phyloP scores from a whole-genome alignment of 306 rosid genomes.

The Vigna nakashimae region DNA sequence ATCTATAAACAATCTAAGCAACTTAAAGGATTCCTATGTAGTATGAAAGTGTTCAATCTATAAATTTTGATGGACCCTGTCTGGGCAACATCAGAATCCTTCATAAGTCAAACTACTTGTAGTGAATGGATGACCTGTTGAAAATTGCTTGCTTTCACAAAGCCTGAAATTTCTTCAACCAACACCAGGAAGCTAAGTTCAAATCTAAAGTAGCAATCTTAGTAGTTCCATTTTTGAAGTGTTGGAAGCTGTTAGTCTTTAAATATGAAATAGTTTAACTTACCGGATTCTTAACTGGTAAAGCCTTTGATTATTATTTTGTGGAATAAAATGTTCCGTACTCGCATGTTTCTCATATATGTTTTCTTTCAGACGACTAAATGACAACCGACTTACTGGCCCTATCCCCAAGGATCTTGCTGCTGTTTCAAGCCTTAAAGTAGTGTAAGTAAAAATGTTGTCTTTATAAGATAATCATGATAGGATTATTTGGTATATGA shows the following conservation, averaged over 20 bases:
- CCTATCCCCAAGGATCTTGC: slow-evolving; percentile 81
- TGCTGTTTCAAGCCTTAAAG: slow-evolving; percentile 86
- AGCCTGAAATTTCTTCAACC: too few species aligned
- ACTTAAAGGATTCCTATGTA: background rate
- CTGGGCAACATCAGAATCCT: background rate
- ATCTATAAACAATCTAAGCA: background rate
- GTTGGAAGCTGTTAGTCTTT: slow-evolving; percentile 24
- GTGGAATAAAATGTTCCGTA: slow-evolving; percentile 24
- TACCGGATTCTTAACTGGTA: background rate
- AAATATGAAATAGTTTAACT: background rate
- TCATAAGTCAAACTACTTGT: background rate
- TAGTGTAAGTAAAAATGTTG: slow-evolving; percentile 70
- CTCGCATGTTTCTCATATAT: slow-evolving; percentile 34
- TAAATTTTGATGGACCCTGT: background rate
- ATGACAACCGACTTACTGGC: slow-evolving; percentile 80
- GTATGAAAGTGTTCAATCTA: background rate
- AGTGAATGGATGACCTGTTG: slow-evolving; percentile 7
- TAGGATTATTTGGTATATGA: background rate
- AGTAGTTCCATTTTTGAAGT: slow-evolving; percentile 10
- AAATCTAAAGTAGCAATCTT: slow-evolving; percentile 15
- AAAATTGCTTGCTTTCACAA: background rate
- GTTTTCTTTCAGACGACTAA: slow-evolving; percentile 72
- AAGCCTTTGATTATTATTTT: background rate
- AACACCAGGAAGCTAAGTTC: background rate
- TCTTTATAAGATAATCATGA: slow-evolving; percentile 1